These are phyloP conservation scores for Debaryomyces nepalensis DNA, from an alignment of 1,139 yeast species.

Conservation along the genomic window DNA sequence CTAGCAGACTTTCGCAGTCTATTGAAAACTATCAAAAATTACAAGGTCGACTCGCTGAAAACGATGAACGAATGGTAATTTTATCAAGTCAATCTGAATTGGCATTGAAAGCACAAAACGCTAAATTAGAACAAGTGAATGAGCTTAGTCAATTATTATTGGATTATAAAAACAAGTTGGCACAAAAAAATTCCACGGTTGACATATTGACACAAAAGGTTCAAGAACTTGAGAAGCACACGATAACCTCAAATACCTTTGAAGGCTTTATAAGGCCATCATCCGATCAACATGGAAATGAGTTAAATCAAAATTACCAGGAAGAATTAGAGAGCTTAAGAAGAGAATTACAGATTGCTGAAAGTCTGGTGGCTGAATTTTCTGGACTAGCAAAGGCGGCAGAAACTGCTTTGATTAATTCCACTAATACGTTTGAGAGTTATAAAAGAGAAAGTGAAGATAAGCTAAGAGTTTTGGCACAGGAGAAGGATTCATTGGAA, in stretches of 20 bases:
- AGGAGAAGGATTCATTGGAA: constrained; percentile 29
- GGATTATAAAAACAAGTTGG: constrained; percentile 42
- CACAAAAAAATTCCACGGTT: constrained; percentile 34
- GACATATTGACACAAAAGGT: constrained; percentile 26
- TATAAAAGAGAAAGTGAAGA: constrained; percentile 33
- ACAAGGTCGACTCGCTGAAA: constrained; percentile 54
- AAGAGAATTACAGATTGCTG: constrained; percentile 43
- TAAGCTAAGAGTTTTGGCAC: constrained; percentile 25
- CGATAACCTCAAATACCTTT: neutral
- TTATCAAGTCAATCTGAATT: constrained; percentile 56
- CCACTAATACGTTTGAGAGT: constrained; percentile 44
- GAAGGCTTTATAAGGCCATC: constrained; percentile 8
- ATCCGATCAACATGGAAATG: neutral
- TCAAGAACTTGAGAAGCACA: neutral
- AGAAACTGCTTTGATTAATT: constrained; percentile 44
- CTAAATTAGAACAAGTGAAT: constrained; percentile 63
- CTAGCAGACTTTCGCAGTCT: constrained; percentile 54
- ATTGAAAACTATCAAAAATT: constrained; percentile 56
- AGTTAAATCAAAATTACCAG: constrained; percentile 11
- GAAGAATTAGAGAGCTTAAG: constrained; percentile 40
- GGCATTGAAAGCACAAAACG: constrained; percentile 66
- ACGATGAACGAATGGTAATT: constrained; percentile 53
- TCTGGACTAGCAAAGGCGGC: constrained; percentile 46
- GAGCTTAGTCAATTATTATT: constrained; percentile 53
- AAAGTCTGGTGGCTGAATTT: constrained; percentile 44